Conservation (phyloP, 2,329 filamentous ascomycete species). For the Fusarium haematococcum region DNA sequence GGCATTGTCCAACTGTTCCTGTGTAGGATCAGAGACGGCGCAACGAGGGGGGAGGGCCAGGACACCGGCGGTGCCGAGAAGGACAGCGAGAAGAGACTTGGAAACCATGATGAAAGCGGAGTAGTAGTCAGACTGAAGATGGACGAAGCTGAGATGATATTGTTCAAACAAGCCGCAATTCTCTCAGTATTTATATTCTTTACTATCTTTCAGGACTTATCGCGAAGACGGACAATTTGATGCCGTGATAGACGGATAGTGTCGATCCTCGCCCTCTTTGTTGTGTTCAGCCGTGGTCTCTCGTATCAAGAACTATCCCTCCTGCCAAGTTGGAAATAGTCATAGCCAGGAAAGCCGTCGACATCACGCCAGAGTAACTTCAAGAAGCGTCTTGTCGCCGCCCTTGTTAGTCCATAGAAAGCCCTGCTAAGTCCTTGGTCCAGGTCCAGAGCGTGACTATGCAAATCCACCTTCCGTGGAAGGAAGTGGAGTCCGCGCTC, state of each 20-base stretch:
- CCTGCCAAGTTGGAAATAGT: slow-evolving; percentile 3
- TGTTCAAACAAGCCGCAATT: not conserved
- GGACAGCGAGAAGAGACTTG: slow-evolving; percentile 16
- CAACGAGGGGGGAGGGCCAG: slow-evolving; percentile 26
- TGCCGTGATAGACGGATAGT: not conserved
- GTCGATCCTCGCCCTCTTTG: not conserved
- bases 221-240: not conserved
- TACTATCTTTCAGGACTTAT: no score
- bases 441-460: not conserved
- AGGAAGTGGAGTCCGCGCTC: not conserved
- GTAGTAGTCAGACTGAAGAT: not conserved
- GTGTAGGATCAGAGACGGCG: slow-evolving; percentile 22
- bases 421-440: not conserved
- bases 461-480: slow-evolving; percentile 1
- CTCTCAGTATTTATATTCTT: not conserved
- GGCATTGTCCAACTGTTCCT: slow-evolving; percentile 14
- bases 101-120: slow-evolving; percentile 23
- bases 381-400: not conserved
- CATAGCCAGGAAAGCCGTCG: not conserved
- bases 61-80: slow-evolving; percentile 18
- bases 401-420: not conserved
- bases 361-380: not conserved
- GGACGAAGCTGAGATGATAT: not conserved
- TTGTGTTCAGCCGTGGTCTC: not conserved
- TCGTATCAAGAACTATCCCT: not conserved